Evolutionary conservation across 345 rosid species (phyloP).

Genomic region (Linum trigynum): DNA sequence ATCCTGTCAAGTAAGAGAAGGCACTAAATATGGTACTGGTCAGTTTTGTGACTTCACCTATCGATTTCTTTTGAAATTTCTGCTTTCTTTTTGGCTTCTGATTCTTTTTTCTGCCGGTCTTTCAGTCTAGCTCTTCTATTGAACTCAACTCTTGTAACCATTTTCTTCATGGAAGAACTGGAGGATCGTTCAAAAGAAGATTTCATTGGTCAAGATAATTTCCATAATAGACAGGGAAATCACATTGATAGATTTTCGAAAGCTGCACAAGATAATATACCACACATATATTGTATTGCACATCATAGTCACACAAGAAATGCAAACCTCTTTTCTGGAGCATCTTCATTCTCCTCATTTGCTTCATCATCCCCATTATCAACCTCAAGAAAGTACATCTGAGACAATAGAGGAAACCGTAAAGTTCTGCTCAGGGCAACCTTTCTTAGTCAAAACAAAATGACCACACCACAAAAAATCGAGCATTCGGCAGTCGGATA

Average conservation of each 20-base stretch:
- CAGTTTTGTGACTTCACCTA: slow-evolving; percentile 26
- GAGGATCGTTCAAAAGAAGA: slow-evolving; percentile 9
- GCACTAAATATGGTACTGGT: too few relatives aligned
- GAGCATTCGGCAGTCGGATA: neutral
- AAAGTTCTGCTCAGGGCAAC: slow-evolving; percentile 5
- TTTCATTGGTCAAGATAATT: neutral
- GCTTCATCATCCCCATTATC: slow-evolving; percentile 51
- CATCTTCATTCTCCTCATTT: slow-evolving; percentile 29
- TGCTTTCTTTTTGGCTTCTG: slow-evolving; percentile 40
- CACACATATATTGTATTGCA: neutral
- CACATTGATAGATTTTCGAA: neutral
- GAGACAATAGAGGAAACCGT: slow-evolving; percentile 12
- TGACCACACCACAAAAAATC: neutral
- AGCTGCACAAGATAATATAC: neutral
- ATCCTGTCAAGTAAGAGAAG: neutral
- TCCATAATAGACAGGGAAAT: neutral
- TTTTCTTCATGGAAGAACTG: slow-evolving; percentile 46
- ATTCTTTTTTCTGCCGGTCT: slow-evolving; percentile 39
- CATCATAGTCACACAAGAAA: neutral
- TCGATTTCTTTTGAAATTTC: slow-evolving; percentile 59
- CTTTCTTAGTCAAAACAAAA: neutral
- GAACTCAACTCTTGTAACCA: slow-evolving; percentile 60
- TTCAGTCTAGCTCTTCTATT: slow-evolving; percentile 68
- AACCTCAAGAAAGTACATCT: slow-evolving; percentile 76
- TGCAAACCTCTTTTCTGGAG: slow-evolving; percentile 41